Conservation (phyloP, 352 stramenopile species). For the Phytopythium boreale region DNA sequence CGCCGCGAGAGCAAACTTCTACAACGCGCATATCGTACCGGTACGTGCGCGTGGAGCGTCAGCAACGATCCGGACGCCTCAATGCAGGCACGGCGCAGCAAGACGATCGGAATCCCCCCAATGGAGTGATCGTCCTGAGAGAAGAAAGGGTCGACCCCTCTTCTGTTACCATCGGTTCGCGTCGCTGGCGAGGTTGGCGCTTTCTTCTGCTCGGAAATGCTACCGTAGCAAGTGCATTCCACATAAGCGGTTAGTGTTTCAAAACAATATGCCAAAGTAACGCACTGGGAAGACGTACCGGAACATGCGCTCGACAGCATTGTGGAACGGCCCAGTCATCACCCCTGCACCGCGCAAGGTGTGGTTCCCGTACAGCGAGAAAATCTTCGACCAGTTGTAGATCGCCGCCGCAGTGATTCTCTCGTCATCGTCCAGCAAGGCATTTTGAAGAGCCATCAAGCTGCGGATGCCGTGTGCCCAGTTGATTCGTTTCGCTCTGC, state of each 20-base stretch:
- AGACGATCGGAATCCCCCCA: slow-evolving; percentile 68
- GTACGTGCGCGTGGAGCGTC: slow-evolving; percentile 77
- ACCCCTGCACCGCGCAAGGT: slow-evolving; percentile 76
- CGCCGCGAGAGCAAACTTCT: not conserved
- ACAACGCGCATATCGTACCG: slow-evolving; percentile 24
- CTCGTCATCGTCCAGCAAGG: slow-evolving; percentile 78
- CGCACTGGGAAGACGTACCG: slow-evolving; percentile 25
- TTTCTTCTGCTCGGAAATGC: slow-evolving; percentile 33
- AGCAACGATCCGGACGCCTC: slow-evolving; percentile 81
- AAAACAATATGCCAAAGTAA: not conserved
- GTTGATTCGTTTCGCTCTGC: slow-evolving; percentile 75
- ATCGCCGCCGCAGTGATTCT: slow-evolving; percentile 76
- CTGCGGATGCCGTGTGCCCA: slow-evolving; percentile 83
- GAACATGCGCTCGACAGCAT: slow-evolving; percentile 75
- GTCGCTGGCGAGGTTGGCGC: slow-evolving; percentile 21
- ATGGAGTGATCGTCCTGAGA: slow-evolving; percentile 63
- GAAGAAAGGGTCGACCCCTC: slow-evolving; percentile 44
- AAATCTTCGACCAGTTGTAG: slow-evolving; percentile 84
- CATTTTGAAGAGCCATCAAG: slow-evolving; percentile 78
- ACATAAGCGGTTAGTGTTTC: not conserved
- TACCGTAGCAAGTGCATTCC: slow-evolving; percentile 6
- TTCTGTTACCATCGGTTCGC: slow-evolving; percentile 32
- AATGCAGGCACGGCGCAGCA: slow-evolving; percentile 70
- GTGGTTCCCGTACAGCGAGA: slow-evolving; percentile 79
- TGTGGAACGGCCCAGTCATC: slow-evolving; percentile 75